These are phyloP conservation scores for Hypholoma sublateritium DNA, from an alignment of 768 basidiomycete genomes.

Conservation along the genomic window DNA sequence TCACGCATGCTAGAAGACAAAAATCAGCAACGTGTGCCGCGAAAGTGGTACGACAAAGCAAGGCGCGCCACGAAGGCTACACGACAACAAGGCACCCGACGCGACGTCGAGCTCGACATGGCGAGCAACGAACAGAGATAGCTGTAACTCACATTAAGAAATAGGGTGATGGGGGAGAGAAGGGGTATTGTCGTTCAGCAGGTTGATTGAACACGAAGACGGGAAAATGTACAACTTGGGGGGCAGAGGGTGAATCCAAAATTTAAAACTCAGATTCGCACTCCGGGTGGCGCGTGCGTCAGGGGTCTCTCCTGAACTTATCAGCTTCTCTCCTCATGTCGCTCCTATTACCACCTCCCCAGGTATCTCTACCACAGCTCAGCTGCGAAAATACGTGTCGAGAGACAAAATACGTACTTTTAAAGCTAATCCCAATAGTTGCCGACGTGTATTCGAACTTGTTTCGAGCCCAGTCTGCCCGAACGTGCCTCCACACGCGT, in stretches of 20 bases:
- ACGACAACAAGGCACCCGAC: conserved; percentile 18
- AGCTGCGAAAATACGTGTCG: too few species aligned
- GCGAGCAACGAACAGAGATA: not conserved
- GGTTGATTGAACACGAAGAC: conserved; percentile 46
- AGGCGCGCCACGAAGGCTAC: conserved; percentile 33
- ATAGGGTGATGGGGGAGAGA: conserved; percentile 31
- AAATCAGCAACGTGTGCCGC: conserved; percentile 27
- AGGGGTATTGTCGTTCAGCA: conserved; percentile 41
- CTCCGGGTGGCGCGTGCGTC: conserved; percentile 40
- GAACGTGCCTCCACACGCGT: too few species aligned
- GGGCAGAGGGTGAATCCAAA: conserved; percentile 40
- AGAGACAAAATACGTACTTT: too few species aligned
- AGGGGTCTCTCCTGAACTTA: conserved; percentile 12
- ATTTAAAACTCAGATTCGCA: conserved; percentile 45
- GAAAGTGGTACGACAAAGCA: conserved; percentile 49
- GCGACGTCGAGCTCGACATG: conserved; percentile 15
- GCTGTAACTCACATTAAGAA: conserved; percentile 40
- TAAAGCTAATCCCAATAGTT: not conserved
- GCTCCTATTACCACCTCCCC: not conserved
- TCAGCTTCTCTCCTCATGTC: not conserved
- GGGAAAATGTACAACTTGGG: conserved; percentile 41
- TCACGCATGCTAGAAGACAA: conserved; percentile 82
- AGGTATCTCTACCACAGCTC: too few species aligned
- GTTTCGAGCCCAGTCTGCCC: not conserved
- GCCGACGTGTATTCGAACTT: not conserved